Percentiles rank a stretch among this genome's conserved stretches.
phyloP scores from a whole-genome alignment of 2,329 filamentous ascomycete genomes.

The Ophiostoma himal-ulmi region DNA sequence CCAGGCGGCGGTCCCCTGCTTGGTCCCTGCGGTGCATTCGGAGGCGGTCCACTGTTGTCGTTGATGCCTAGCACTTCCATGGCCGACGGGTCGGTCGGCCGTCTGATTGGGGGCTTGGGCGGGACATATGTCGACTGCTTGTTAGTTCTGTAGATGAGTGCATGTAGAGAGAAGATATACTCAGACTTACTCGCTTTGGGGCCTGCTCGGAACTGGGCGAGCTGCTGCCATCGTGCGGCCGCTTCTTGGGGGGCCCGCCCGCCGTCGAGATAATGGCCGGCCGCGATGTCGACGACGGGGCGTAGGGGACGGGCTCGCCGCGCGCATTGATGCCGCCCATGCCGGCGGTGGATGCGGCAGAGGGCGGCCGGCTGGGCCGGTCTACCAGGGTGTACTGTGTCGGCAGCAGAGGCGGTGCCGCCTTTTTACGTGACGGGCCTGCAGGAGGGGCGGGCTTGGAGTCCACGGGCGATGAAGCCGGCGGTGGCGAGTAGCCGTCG shows the following conservation, averaged over 20 bases:
- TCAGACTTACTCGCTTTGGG: slow-evolving; percentile 39
- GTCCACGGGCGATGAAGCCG: slow-evolving; percentile 16
- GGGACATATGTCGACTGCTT: slow-evolving; percentile 13
- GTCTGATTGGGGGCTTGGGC: slow-evolving; percentile 26
- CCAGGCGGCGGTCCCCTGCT: background rate
- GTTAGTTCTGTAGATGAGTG: slow-evolving; percentile 1
- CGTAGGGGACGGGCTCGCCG: slow-evolving; percentile 29
- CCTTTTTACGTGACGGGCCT: slow-evolving; percentile 19
- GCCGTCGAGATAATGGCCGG: slow-evolving; percentile 40
- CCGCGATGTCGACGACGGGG: slow-evolving; percentile 25
- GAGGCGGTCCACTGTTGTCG: slow-evolving; percentile 28
- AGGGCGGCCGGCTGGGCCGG: slow-evolving; percentile 17
- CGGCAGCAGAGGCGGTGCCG: slow-evolving; percentile 26
- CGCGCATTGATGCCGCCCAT: slow-evolving; percentile 31
- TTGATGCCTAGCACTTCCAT: slow-evolving; percentile 46
- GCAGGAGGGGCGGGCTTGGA: slow-evolving; percentile 5
- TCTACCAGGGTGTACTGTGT: slow-evolving; percentile 24
- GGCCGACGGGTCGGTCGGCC: slow-evolving; percentile 44
- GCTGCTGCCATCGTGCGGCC: slow-evolving; percentile 37
- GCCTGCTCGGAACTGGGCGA: slow-evolving; percentile 28
- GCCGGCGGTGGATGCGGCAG: slow-evolving; percentile 20
- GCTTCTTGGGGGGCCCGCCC: slow-evolving; percentile 36
- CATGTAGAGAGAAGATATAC: background rate
- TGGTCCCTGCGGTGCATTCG: slow-evolving; percentile 14
- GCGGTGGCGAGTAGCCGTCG: slow-evolving; percentile 24